phyloP scores from a whole-genome alignment of 768 basidiomycete species.

The Megacollybia marginata region DNA sequence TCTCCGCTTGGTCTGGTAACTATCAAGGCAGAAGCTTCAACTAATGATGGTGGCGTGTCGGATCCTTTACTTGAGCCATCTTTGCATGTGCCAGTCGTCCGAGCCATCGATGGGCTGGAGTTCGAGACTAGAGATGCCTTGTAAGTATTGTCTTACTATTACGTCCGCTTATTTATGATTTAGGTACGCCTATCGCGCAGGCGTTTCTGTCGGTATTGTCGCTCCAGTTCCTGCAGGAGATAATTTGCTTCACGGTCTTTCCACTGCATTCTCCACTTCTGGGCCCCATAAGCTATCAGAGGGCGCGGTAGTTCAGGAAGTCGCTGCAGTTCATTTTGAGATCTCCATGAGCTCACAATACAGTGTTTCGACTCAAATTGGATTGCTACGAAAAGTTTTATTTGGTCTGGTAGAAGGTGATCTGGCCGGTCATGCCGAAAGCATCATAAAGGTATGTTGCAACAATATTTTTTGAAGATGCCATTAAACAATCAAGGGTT shows the following conservation, averaged over 20 bases:
- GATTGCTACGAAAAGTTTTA: slow-evolving; percentile 47
- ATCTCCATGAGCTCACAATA: slow-evolving; percentile 34
- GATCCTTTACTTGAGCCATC: slow-evolving; percentile 37
- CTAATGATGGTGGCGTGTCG: slow-evolving; percentile 50
- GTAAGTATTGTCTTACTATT: slow-evolving; percentile 15
- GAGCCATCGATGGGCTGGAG: slow-evolving; percentile 67
- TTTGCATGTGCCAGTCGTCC: slow-evolving; percentile 32
- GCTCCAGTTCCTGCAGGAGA: slow-evolving; percentile 38
- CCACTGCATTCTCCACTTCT: slow-evolving; percentile 50
- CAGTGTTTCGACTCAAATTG: slow-evolving; percentile 66
- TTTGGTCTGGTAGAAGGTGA: slow-evolving; percentile 30
- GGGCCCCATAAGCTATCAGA: slow-evolving; percentile 46
- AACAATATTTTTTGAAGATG: neutral
- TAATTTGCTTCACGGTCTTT: slow-evolving; percentile 45
- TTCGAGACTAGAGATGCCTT: slow-evolving; percentile 55
- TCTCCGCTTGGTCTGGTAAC: slow-evolving; percentile 58
- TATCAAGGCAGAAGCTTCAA: slow-evolving; percentile 49
- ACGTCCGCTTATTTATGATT: slow-evolving; percentile 1
- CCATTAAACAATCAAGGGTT: slow-evolving; percentile 28
- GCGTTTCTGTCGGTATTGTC: slow-evolving; percentile 56
- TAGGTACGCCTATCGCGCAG: slow-evolving; percentile 56
- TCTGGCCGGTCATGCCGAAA: slow-evolving; percentile 31
- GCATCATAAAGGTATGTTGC: slow-evolving; percentile 35
- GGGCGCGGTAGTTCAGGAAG: slow-evolving; percentile 53
- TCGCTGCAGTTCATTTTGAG: slow-evolving; percentile 53